Evolutionary conservation across 2,329 filamentous ascomycete species (phyloP).

Genomic region (Sarocladium kiliense): DNA sequence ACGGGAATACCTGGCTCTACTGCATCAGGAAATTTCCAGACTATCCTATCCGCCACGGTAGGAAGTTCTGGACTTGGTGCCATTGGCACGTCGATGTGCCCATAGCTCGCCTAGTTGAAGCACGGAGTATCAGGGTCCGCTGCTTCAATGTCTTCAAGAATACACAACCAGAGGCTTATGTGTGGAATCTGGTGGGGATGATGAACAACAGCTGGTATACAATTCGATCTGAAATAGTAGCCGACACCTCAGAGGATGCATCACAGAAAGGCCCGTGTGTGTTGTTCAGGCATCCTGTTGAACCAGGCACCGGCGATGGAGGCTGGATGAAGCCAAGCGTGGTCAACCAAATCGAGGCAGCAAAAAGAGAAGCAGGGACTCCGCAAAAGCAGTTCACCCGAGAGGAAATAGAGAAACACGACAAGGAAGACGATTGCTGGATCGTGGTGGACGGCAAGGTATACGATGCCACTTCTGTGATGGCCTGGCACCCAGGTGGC

Average conservation of each 20-base stretch:
- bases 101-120: neutral
- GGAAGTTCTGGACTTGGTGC: neutral
- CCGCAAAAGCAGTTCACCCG: constrained; percentile 47
- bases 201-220: neutral
- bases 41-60: neutral
- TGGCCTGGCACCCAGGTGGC: constrained; percentile 45
- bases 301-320: constrained; percentile 34
- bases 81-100: neutral
- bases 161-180: neutral
- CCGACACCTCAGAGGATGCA: neutral
- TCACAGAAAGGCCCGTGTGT: neutral
- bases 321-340: constrained; percentile 47
- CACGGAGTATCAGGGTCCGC: neutral
- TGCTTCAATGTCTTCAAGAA: constrained; percentile 4
- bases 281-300: constrained; percentile 40
- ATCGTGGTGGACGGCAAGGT: constrained; percentile 47
- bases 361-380: constrained; percentile 36
- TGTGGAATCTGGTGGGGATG: neutral
- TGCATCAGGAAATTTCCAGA: neutral
- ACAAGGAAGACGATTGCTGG: constrained; percentile 43
- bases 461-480: constrained; percentile 42
- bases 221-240: neutral
- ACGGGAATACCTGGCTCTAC: constrained; percentile 36
- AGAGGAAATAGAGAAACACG: constrained; percentile 46
- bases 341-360: constrained; percentile 37